Evolutionary conservation across 2,329 filamentous ascomycete genomes (phyloP).

Genomic region (Exserohilum turcica): DNA sequence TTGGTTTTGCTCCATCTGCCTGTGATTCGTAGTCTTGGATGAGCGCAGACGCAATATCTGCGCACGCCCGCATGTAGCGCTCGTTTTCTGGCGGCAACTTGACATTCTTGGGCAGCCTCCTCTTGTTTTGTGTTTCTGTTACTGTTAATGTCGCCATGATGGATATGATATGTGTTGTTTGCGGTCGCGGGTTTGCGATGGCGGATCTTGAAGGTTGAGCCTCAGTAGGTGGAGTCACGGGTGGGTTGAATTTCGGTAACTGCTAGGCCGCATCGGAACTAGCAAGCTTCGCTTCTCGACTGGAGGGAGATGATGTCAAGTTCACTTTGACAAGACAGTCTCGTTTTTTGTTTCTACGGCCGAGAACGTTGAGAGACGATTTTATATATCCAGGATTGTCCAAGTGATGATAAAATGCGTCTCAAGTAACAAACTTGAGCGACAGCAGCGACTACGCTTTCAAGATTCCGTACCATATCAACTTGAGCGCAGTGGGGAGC

Average conservation of each 20-base stretch:
- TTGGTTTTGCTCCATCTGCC: conserved; percentile 71
- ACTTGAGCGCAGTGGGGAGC: too few relatives aligned
- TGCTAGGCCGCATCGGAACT: conserved; percentile 11
- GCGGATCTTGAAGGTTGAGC: conserved; percentile 26
- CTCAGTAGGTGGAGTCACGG: conserved; percentile 34
- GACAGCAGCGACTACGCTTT: too few relatives aligned
- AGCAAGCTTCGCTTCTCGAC: conserved; percentile 12
- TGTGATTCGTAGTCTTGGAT: conserved; percentile 92
- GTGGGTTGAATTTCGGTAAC: conserved; percentile 26
- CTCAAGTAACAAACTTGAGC: too few relatives aligned
- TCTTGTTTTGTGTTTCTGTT: conserved; percentile 55
- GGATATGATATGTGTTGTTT: conserved; percentile 6
- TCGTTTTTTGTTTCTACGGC: not conserved
- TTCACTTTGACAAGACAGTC: not conserved
- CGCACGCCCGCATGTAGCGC: conserved; percentile 89
- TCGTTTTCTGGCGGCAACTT: conserved; percentile 92
- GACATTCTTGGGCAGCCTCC: conserved; percentile 68
- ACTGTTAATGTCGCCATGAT: conserved; percentile 69
- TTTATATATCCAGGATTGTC: too few relatives aligned
- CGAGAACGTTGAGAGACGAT: too few relatives aligned
- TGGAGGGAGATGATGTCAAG: not conserved
- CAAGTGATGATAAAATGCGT: too few relatives aligned
- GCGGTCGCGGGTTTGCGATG: conserved; percentile 19
- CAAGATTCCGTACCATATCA: too few relatives aligned
- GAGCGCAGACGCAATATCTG: conserved; percentile 89